Base-by-base conservation (phyloP, 2,329 filamentous ascomycete genomes). In the Ophiostoma sp. region DNA sequence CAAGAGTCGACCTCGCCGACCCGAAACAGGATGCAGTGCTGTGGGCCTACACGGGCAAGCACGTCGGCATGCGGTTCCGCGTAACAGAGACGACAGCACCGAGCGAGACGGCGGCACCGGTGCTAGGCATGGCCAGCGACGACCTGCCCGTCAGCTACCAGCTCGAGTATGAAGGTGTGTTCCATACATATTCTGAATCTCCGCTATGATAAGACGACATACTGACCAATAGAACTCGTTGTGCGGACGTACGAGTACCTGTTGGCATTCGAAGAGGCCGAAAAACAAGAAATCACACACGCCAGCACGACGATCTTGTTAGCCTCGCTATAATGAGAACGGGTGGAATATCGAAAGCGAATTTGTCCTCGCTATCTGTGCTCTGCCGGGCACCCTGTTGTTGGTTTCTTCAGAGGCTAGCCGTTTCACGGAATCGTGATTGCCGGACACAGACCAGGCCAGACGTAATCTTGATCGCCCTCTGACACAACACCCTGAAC, bases 131-230 rank as follows among this genome's bases (percentile, higher is more conserved):
- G 16, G 79, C 81, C 64, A 1, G 78, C 9, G 84, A 88, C 67
- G 87, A 92, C 63, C 77, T 84, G n/a, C 82, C 88, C 3, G 85
- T 91, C 9, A 86, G 82, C 67, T 95, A 92, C 75, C 84, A 84
- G 60, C 79, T 95, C 41, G 85, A 90, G 68, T 90, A 91, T 74
- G 82, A 84, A 88, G 90, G 92, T 79, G 69, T 82, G 75, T 62
- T 38, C 11, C 11, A 8, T 44, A 1, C 1, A 44, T 44, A 8
- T 44, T 44, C 7, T 44, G 6, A 44, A 44, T 44, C 11, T 44
- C 2, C 42, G 42, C 3, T 6, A 18, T 18, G 16, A 52, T 18
- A 60, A 38, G 14, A 27, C 27, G 27, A 27, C 27, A 27, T 27
- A 27, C 18, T 38, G 38, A 60, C 4, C 12, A 18, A 60, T 16